Conservation (phyloP, 768 basidiomycete genomes). For the Pleurotus giganteus region DNA sequence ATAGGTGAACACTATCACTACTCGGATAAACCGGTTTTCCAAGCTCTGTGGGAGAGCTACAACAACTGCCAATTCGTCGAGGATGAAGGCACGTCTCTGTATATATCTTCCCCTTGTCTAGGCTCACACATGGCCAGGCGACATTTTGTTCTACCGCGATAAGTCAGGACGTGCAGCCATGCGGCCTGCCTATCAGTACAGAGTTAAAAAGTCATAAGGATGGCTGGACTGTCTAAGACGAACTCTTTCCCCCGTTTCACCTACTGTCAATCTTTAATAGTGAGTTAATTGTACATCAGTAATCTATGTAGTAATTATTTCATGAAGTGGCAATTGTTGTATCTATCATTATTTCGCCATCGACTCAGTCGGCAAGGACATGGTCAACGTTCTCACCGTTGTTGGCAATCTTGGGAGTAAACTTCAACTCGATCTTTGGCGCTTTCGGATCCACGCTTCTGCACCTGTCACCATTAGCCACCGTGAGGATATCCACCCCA, state of each 20-base stretch:
- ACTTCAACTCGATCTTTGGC: too few species aligned
- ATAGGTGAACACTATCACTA: constrained; percentile 38
- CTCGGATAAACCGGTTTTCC: constrained; percentile 20
- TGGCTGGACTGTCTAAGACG: background rate
- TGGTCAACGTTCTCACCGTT: background rate
- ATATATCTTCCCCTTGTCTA: background rate
- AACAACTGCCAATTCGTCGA: constrained; percentile 40
- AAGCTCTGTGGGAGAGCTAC: constrained; percentile 38
- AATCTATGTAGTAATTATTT: background rate
- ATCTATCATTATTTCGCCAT: background rate
- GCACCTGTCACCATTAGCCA: too few species aligned
- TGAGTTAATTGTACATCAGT: constrained; percentile 7
- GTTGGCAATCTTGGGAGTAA: too few species aligned
- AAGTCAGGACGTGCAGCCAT: constrained; percentile 17
- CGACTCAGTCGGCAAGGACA: background rate
- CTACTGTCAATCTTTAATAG: background rate
- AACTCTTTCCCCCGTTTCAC: background rate
- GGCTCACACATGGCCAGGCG: constrained; percentile 14
- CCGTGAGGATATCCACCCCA: too few species aligned
- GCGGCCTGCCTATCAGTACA: constrained; percentile 3
- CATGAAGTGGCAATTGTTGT: background rate
- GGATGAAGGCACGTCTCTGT: constrained; percentile 30
- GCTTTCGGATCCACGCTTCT: too few species aligned
- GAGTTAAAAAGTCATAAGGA: background rate
- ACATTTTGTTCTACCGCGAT: constrained; percentile 27